phyloP scores from a whole-genome alignment of 208 protist genomes.

The Trypanosoma melophagium region DNA sequence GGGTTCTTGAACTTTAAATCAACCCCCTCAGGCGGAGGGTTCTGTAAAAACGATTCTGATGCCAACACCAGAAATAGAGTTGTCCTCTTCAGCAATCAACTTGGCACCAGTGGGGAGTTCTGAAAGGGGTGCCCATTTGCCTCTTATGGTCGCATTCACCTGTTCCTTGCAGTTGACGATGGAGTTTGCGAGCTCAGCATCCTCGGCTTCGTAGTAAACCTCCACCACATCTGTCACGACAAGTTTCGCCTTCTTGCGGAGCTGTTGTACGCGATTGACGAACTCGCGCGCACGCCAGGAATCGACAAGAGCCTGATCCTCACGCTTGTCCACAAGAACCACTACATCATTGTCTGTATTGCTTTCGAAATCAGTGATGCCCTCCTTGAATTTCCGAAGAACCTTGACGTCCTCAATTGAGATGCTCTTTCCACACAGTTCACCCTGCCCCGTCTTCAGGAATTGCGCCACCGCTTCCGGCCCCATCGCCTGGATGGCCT shows the following conservation, averaged over 20 bases:
- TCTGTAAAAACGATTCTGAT: constrained; percentile 65
- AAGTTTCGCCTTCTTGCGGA: constrained; percentile 95
- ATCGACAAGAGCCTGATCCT: constrained; percentile 78
- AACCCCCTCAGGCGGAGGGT: neutral
- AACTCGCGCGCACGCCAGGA: constrained; percentile 93
- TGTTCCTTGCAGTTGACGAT: constrained; percentile 66
- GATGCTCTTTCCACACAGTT: constrained; percentile 69
- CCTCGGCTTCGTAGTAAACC: constrained; percentile 79
- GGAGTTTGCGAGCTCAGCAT: constrained; percentile 72
- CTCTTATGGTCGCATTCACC: constrained; percentile 67
- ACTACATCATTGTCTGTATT: constrained; percentile 88
- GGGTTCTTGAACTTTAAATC: no score
- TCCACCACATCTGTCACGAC: constrained; percentile 62
- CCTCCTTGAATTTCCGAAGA: constrained; percentile 78
- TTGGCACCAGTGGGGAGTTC: constrained; percentile 57
- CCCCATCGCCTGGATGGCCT: constrained; percentile 77
- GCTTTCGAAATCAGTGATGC: constrained; percentile 84
- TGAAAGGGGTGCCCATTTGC: constrained; percentile 70
- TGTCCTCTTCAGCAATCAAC: constrained; percentile 82
- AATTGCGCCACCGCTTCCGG: constrained; percentile 53
- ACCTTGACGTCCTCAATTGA: constrained; percentile 88
- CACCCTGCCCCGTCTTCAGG: constrained; percentile 40
- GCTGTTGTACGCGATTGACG: constrained; percentile 94
- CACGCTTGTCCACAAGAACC: constrained; percentile 88
- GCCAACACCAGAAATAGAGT: constrained; percentile 73